These are phyloP conservation scores for Fimicolochytrium jonesii DNA, from an alignment of 192 early-diverging fungal species.

Conservation along the genomic window DNA sequence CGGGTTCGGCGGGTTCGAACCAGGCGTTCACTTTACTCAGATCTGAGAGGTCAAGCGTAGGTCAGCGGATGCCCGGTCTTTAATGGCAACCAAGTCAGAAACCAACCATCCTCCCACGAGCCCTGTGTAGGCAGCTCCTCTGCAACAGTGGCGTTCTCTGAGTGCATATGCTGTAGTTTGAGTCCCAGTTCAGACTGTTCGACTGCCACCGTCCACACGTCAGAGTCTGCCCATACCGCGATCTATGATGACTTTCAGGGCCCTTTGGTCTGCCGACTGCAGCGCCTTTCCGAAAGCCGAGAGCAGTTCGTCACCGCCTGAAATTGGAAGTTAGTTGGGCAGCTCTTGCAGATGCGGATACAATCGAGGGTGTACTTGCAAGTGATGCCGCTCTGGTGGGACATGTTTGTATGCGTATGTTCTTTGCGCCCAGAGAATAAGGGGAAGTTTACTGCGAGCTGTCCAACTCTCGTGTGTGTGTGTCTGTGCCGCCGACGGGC, in stretches of 20 bases:
- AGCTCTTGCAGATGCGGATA: not conserved
- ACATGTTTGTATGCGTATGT: too few relatives aligned
- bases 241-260: conserved; percentile 44
- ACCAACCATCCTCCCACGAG: conserved; percentile 40
- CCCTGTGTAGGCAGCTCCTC: conserved; percentile 32
- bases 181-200: too few relatives aligned
- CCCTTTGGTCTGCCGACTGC: conserved; percentile 25
- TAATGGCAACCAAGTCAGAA: not conserved
- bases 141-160: conserved; percentile 6
- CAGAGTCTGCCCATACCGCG: conserved; percentile 33
- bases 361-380: not conserved
- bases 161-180: not conserved
- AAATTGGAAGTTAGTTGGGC: too few relatives aligned
- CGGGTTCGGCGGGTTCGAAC: conserved; percentile 53
- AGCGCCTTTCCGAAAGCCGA: conserved; percentile 41
- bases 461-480: too few relatives aligned
- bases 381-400: conserved; percentile 53
- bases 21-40: too few relatives aligned
- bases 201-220: not conserved
- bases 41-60: conserved; percentile 51
- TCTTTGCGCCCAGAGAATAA: too few relatives aligned
- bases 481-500: too few relatives aligned
- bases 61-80: not conserved
- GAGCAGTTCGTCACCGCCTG: conserved; percentile 47
- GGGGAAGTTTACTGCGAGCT: too few relatives aligned